phyloP scores from a whole-genome alignment of 2,329 filamentous ascomycete genomes.

The Pseudocercospora eumusae region DNA sequence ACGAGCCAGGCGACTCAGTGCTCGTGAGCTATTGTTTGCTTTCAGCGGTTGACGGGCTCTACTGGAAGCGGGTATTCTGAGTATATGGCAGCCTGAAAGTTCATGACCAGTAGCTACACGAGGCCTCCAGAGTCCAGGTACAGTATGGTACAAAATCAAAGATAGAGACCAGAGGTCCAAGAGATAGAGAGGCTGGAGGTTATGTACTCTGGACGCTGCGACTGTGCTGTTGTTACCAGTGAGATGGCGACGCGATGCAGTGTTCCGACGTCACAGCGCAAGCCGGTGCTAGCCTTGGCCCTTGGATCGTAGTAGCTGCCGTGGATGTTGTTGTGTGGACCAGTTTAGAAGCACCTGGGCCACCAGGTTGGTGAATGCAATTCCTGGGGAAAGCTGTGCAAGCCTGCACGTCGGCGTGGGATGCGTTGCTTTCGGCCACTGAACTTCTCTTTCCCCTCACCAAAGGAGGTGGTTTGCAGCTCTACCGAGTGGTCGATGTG shows the following conservation, averaged over 20 bases:
- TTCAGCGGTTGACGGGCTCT: conserved; percentile 36
- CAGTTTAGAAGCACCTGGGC: conserved; percentile 7
- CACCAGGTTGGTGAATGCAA: conserved; percentile 16
- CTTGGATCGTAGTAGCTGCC: conserved; percentile 15
- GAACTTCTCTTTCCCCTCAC: conserved; percentile 24
- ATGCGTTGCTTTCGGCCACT: conserved; percentile 25
- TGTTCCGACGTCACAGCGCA: conserved; percentile 24
- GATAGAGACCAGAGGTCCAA: not conserved
- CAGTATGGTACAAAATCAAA: conserved; percentile 4
- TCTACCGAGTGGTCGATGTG: conserved; percentile 15
- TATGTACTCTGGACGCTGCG: not conserved
- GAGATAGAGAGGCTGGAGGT: conserved; percentile 5
- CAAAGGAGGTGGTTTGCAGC: conserved; percentile 18
- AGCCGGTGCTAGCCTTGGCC: conserved; percentile 13
- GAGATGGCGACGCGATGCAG: conserved; percentile 11
- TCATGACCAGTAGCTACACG: conserved; percentile 27
- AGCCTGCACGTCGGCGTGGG: conserved; percentile 24
- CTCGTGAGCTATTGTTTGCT: conserved; percentile 14
- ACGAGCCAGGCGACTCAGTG: conserved; percentile 4
- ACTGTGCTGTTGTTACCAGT: conserved; percentile 4
- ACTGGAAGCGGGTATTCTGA: conserved; percentile 35
- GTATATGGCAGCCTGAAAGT: conserved; percentile 34
- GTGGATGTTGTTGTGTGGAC: conserved; percentile 16
- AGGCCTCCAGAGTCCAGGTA: not conserved
- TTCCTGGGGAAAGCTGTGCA: conserved; percentile 19